These are phyloP conservation scores for Carallia pectinifolia DNA, from an alignment of 345 rosid genomes.

Conservation along the genomic window DNA sequence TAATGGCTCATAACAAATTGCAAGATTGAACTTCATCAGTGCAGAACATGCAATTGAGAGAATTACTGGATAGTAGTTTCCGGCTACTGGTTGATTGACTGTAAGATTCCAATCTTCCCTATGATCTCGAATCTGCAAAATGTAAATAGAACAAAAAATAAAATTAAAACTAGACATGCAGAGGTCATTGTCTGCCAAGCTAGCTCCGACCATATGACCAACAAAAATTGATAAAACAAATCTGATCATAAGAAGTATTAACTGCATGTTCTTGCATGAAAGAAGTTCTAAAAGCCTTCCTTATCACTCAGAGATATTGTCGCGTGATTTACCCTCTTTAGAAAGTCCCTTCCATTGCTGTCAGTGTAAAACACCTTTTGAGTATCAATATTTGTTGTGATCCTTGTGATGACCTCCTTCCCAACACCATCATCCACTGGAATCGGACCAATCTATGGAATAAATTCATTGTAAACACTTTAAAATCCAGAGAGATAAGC, in stretches of 20 bases:
- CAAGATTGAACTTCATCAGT: neutral
- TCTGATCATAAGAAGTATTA: too few relatives aligned
- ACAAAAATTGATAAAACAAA: neutral
- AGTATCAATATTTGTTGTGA: conserved; percentile 74
- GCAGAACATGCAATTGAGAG: conserved; percentile 1
- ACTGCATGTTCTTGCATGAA: neutral
- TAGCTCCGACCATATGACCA: neutral
- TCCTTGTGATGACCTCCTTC: conserved; percentile 69
- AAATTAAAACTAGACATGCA: neutral
- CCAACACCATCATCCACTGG: conserved; percentile 51
- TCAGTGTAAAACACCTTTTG: conserved; percentile 63
- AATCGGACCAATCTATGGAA: conserved; percentile 76
- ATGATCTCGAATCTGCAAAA: conserved; percentile 62
- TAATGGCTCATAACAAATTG: neutral
- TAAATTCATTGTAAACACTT: conserved; percentile 10
- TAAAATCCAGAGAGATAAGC: neutral
- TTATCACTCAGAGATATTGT: neutral
- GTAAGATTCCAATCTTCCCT: conserved; percentile 74
- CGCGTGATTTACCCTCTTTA: conserved; percentile 61
- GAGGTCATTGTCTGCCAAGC: too few relatives aligned
- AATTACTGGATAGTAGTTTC: conserved; percentile 62
- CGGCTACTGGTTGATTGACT: conserved; percentile 19
- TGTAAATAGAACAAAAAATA: neutral
- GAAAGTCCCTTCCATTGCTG: conserved; percentile 85
- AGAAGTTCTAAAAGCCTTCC: neutral